Conservation (phyloP, 257 asterid genomes). For the Solanum etuberosum region DNA sequence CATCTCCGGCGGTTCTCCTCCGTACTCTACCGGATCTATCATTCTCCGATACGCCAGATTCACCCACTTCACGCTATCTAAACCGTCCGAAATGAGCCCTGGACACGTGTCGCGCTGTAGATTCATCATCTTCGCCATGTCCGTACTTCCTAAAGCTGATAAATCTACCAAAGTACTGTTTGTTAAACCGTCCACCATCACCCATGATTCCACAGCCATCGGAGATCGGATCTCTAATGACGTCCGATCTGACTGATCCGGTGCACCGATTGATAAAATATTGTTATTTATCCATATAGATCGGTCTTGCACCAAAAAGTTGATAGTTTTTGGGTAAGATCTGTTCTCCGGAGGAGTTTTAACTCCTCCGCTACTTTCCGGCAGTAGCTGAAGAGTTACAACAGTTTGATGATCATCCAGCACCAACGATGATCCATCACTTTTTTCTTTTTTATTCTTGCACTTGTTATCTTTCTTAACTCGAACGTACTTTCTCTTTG, state of each 20-base stretch:
- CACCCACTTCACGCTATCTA: conserved; percentile 29
- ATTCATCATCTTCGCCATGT: conserved; percentile 24
- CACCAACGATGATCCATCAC: not conserved
- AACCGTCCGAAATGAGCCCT: conserved; percentile 27
- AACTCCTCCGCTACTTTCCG: not conserved
- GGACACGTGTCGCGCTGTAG: conserved; percentile 35
- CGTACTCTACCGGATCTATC: conserved; percentile 10
- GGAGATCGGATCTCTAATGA: not conserved
- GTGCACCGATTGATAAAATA: not conserved
- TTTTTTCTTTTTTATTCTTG: not conserved
- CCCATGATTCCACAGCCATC: conserved; percentile 29
- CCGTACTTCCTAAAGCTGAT: conserved; percentile 22
- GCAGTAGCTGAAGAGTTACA: not conserved
- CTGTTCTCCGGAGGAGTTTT: not conserved
- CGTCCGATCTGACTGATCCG: not conserved
- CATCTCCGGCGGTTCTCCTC: conserved; percentile 7
- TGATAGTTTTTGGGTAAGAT: not conserved
- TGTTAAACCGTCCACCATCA: conserved; percentile 23
- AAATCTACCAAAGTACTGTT: conserved; percentile 4
- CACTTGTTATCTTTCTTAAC: conserved; percentile 16
- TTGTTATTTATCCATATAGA: not conserved
- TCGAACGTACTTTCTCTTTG: conserved; percentile 43
- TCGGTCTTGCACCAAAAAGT: conserved; percentile 5
- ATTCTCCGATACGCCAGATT: conserved; percentile 24
- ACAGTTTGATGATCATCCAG: conserved; percentile 2